Percentiles rank a stretch among this genome's conserved stretches.
Evolutionary conservation across 495 filamentous ascomycete species (phyloP).

Genomic region (Penicillium macrosclerotiorum): DNA sequence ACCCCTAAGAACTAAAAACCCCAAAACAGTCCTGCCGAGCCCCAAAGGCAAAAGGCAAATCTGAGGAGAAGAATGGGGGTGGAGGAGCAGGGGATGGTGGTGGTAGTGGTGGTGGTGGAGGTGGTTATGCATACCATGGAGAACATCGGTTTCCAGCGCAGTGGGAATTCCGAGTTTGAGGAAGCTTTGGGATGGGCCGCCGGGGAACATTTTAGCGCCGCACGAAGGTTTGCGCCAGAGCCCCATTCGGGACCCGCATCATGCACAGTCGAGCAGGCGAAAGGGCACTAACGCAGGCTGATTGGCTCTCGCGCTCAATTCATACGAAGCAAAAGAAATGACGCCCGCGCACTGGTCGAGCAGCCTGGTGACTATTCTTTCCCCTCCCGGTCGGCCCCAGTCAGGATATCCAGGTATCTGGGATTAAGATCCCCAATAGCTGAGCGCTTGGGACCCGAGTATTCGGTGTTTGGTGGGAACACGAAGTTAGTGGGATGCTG

Average conservation of each 20-base stretch:
- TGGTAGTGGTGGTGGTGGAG: too few relatives aligned
- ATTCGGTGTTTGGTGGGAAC: too few relatives aligned
- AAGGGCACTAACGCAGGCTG: neutral
- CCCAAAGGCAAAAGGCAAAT: too few relatives aligned
- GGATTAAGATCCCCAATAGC: constrained; percentile 12
- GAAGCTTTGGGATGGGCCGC: constrained; percentile 15
- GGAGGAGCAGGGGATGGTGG: too few relatives aligned
- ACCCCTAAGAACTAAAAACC: too few relatives aligned
- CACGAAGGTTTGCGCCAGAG: constrained; percentile 13
- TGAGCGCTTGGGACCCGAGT: neutral
- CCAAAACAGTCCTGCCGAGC: too few relatives aligned
- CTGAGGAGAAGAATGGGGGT: too few relatives aligned
- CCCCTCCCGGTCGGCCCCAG: constrained; percentile 1
- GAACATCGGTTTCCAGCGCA: constrained; percentile 3
- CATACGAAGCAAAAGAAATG: too few relatives aligned
- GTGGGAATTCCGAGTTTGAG: constrained; percentile 14
- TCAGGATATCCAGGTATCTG: constrained; percentile 23
- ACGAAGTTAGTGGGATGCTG: neutral
- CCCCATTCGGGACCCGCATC: neutral
- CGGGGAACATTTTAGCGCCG: constrained; percentile 23
- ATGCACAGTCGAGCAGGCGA: neutral
- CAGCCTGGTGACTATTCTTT: neutral
- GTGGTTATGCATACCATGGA: constrained; percentile 15
- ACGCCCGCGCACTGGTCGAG: neutral
- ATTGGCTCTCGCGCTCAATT: constrained; percentile 18